phyloP scores from a whole-genome alignment of 225 moss, liverwort and hornwort genomes.

The Straminergon stramineum region DNA sequence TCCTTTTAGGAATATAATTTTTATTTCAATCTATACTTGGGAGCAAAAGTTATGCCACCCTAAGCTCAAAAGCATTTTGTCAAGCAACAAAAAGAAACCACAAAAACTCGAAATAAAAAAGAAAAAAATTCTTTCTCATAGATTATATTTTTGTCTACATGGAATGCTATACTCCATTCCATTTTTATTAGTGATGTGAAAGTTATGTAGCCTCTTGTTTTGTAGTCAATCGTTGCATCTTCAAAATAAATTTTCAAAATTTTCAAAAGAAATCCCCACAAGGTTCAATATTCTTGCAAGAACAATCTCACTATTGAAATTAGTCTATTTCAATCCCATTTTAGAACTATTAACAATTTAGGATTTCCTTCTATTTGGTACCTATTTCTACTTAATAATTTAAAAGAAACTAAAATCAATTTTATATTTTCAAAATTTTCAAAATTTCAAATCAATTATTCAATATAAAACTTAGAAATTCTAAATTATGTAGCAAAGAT shows the following conservation, averaged over 20 bases:
- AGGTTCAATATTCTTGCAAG: not conserved
- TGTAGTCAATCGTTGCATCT: not conserved
- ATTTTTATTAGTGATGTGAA: not conserved
- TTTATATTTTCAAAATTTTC: not conserved
- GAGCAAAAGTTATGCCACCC: not conserved
- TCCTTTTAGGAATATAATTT: accelerated
- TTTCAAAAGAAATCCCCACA: not conserved
- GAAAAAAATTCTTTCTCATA: not conserved
- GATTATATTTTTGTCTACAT: not conserved
- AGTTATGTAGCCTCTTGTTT: not conserved
- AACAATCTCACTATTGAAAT: accelerated
- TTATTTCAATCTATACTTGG: accelerated
- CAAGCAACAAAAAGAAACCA: accelerated
- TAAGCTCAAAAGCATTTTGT: not conserved
- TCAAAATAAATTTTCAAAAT: not conserved
- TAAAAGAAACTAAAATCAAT: not conserved
- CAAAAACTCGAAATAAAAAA: not conserved
- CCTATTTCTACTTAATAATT: accelerated
- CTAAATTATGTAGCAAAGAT: not conserved
- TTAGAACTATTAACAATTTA: not conserved
- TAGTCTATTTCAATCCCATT: not conserved
- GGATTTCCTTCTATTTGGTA: not conserved
- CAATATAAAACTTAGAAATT: not conserved
- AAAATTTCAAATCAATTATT: not conserved
- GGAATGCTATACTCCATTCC: not conserved